Evolutionary conservation across 1,139 yeast genomes (phyloP).

Genomic region (Yamadazyma trypodendri): DNA sequence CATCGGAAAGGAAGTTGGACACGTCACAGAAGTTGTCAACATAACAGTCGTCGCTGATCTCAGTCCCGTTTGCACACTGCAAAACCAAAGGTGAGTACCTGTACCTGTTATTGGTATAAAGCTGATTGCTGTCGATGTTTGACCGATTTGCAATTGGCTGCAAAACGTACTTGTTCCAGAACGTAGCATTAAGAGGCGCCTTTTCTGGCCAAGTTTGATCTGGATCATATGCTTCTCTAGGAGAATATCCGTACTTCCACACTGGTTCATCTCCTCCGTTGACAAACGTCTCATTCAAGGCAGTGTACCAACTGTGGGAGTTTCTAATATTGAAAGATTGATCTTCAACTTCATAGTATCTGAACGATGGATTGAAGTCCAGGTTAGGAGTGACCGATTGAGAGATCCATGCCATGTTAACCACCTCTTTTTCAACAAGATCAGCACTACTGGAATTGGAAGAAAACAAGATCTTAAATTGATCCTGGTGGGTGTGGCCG

Average conservation of each 20-base stretch:
- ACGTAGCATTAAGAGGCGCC: slow-evolving; percentile 57
- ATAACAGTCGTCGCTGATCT: slow-evolving; percentile 34
- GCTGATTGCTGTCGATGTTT: slow-evolving; percentile 5
- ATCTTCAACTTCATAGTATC: slow-evolving; percentile 67
- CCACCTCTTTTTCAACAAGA: slow-evolving; percentile 28
- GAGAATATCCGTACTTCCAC: slow-evolving; percentile 57
- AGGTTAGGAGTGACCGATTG: slow-evolving; percentile 67
- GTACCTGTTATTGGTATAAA: slow-evolving; percentile 45
- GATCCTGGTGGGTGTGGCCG: slow-evolving; percentile 74
- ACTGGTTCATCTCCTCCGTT: slow-evolving; percentile 50
- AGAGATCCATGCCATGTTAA: slow-evolving; percentile 63
- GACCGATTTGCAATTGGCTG: slow-evolving; percentile 20
- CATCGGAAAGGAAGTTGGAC: slow-evolving; percentile 12
- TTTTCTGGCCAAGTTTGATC: slow-evolving; percentile 47
- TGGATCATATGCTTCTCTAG: slow-evolving; percentile 50
- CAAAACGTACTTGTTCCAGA: slow-evolving; percentile 50
- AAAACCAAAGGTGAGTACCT: slow-evolving; percentile 55
- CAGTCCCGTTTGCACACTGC: slow-evolving; percentile 38
- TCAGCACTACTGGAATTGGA: slow-evolving; percentile 33
- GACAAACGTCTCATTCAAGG: slow-evolving; percentile 50
- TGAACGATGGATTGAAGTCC: slow-evolving; percentile 66
- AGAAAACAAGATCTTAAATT: slow-evolving; percentile 58
- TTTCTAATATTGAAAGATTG: slow-evolving; percentile 62
- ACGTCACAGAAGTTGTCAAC: slow-evolving; percentile 44
- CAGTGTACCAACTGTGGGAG: slow-evolving; percentile 54